Conservation (phyloP, 1,284 basidiomycete species). For the Austropuccinia psidii region DNA sequence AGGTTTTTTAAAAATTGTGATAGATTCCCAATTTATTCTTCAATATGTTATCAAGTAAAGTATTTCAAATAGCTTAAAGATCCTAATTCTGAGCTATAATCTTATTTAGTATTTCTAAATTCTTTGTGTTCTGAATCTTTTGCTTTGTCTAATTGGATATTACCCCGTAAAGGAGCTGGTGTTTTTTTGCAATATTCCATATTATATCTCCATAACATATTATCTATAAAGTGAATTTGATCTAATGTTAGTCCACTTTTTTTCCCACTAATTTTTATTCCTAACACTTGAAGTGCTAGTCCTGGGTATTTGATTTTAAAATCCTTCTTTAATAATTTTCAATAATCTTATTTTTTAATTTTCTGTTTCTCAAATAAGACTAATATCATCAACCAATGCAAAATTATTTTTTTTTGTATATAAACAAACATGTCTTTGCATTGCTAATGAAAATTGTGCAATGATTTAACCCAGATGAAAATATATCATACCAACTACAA, state of each 20-base stretch:
- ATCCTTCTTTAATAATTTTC: no score
- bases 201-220: neutral
- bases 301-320: no score
- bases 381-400: no score
- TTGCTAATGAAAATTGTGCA: no score
- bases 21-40: neutral
- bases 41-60: neutral
- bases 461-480: no score
- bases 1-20: neutral
- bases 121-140: neutral
- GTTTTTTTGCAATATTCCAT: no score
- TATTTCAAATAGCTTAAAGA: neutral
- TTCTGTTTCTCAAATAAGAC: no score
- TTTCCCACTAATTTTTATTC: neutral
- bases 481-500: no score
- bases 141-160: neutral
- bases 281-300: neutral
- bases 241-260: no score
- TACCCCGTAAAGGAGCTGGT: no score
- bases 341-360: no score
- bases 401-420: no score
- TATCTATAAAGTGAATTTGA: neutral
- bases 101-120: neutral
- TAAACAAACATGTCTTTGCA: neutral
- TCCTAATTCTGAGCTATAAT: neutral